Base-by-base conservation (phyloP, 139 green algal species). In the Ulvella scutata region DNA sequence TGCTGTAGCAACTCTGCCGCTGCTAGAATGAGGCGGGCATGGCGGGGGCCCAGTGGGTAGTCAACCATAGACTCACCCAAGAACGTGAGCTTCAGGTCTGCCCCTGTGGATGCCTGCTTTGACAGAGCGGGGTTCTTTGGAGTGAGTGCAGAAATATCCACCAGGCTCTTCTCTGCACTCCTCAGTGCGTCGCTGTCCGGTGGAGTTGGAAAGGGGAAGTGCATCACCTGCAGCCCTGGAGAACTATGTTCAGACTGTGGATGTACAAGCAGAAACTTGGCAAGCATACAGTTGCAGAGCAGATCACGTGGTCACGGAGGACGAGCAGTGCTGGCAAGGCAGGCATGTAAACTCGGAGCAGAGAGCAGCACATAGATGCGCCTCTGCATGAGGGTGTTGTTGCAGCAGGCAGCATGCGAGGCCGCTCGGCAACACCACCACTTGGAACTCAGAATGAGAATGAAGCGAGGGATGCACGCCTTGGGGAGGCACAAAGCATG, bases 151-250 rank as follows among this genome's bases (percentile, higher is more conserved):
- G 43, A 77, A 13, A 96, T 84, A 2, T 87, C 87, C 29, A 84
- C 74, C 29, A 97, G 86, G 74, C 81, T 88, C 7, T 43, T 38
- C 72, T 90, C 80, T 0, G 90, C 92, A 4, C 82, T 76, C 0
- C n/a, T 40, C 37, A 97, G 80, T 2, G 86, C 82, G 0, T 62
- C 72, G 2, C 72, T 17, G 20, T 93, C 83, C 2, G 93, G 93
- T 2, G 90, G 83, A 3, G 92, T 92, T 2, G 93, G 93, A 80
- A 97, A 97, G 2, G 93, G 93, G 81, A 98, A 98, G 80, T 96
- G 92, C 36, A 75, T 29, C 17, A 95, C 87, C 81, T 87, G 83
- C 26, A 38, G n/a, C n/a, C n/a, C n/a, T n/a, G n/a, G n/a, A n/a
- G n/a, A n/a, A n/a, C n/a, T n/a, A n/a, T n/a, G n/a, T n/a, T n/a